These are phyloP conservation scores for Dendrobium officinale DNA, from an alignment of 106 monocot species.

Conservation along the genomic window DNA sequence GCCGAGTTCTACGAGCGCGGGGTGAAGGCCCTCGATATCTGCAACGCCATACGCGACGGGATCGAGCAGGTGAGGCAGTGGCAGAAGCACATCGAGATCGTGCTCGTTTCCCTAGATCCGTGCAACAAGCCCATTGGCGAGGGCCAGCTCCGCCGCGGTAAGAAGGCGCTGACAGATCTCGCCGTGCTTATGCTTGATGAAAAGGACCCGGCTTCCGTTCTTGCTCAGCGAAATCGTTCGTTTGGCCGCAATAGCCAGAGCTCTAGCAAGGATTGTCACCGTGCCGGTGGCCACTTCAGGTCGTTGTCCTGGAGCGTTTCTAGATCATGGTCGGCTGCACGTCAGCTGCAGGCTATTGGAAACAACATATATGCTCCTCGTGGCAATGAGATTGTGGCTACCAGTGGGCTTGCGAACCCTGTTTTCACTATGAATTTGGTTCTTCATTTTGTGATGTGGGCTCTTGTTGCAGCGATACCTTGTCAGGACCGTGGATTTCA, in stretches of 20 bases:
- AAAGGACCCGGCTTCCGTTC: slow-evolving; percentile 21
- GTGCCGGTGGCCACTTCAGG: slow-evolving; percentile 20
- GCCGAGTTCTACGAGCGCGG: slow-evolving; percentile 56
- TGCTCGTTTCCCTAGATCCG: slow-evolving; percentile 13
- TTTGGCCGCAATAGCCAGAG: slow-evolving; percentile 34
- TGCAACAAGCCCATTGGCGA: slow-evolving; percentile 22
- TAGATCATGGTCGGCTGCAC: slow-evolving; percentile 36
- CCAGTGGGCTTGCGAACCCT: slow-evolving; percentile 25
- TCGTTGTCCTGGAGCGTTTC: slow-evolving; percentile 52
- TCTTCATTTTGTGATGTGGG: slow-evolving; percentile 43
- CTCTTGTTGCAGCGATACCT: slow-evolving; percentile 46
- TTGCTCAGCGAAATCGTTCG: slow-evolving; percentile 57
- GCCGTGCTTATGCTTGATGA: slow-evolving; percentile 54
- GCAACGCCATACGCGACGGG: slow-evolving; percentile 49
- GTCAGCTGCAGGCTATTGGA: slow-evolving; percentile 50
- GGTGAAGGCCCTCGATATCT: slow-evolving; percentile 64
- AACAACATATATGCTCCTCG: slow-evolving; percentile 35
- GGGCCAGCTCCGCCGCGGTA: slow-evolving; percentile 66
- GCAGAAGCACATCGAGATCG: slow-evolving; percentile 45
- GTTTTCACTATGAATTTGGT: slow-evolving; percentile 42
- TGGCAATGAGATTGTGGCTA: slow-evolving; percentile 22
- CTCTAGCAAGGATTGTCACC: slow-evolving; percentile 2
- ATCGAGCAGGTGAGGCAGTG: slow-evolving; percentile 55
- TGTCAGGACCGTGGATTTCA: slow-evolving; percentile 48
- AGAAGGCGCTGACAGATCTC: slow-evolving; percentile 75